Evolutionary conservation across 768 basidiomycete species (phyloP), one percentile per base, ranked within the genome.

Genomic region (Cystobasidiopsis lactophilus): DNA sequence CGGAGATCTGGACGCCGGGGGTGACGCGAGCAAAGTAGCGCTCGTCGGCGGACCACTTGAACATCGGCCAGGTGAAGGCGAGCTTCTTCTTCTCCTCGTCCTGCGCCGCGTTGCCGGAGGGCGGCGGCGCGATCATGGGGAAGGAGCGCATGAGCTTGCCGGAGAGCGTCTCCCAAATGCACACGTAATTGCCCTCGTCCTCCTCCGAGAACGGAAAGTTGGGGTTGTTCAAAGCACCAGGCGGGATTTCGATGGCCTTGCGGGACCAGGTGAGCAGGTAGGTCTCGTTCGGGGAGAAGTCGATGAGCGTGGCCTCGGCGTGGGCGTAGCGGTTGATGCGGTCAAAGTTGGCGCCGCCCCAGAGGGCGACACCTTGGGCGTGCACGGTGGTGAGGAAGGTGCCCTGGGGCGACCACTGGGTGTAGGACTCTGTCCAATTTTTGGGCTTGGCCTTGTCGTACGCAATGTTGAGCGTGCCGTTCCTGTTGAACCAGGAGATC

Each of bases 1-100:
- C 81, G 62, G 85, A 85, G 70, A 98, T 96, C 71, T 85, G 84
- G 64, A 82, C 78, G 14, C 85, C 85, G 35, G 82, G 78, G 27
- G 83, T 83, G 54, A 85, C 74, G 30, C 89, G 78, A 24, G 80
- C 93, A 58, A 88, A 82, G 66, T 77, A 96, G 67, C 85, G 81
- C 68, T 96, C 93, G 67, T 96, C 91, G 1, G 85, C 77, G 55
- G 85, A 89, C 89, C 91, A 98, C 71, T 93, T 95, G 58, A 98
- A 71, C 21, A 79, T 78, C 2, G 93, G 93, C 89, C 91, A 96
- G 29, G 60, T 54, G 55, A 69, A 60, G 64, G 80, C 81, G 27
- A 31, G 27, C 37, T 43, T 16, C 27, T 37, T 47, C 13, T 21
- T 29, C 23, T 37, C 29, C 33, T 52, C 50, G 27, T 52, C 38